Conservation (phyloP, 2,329 filamentous ascomycete species). For the Fusarium clavum region DNA sequence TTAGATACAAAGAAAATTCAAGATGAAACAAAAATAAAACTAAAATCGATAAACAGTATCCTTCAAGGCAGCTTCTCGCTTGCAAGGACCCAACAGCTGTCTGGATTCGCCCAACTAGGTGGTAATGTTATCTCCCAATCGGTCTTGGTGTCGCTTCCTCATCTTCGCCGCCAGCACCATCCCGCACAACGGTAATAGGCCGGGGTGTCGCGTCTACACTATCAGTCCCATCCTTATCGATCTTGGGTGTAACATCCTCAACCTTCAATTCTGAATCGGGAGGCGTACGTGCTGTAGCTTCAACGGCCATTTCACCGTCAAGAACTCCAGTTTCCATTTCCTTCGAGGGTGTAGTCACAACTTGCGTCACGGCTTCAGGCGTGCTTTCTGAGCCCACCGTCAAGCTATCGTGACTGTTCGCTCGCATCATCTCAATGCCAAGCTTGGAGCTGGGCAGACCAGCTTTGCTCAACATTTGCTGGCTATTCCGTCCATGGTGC, state of each 20-base stretch:
- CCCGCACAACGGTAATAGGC: constrained; percentile 44
- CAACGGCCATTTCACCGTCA: constrained; percentile 23
- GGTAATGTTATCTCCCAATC: constrained; percentile 40
- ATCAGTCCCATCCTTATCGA: constrained; percentile 26
- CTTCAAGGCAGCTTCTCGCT: not conserved
- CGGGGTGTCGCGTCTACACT: constrained; percentile 60
- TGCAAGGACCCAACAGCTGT: not conserved
- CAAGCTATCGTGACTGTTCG: constrained; percentile 91
- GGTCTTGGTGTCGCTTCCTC: constrained; percentile 56
- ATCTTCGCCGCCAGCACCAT: constrained; percentile 19
- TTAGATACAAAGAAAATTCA: constrained; percentile 44
- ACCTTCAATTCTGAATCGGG: constrained; percentile 37
- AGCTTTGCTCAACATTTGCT: constrained; percentile 58
- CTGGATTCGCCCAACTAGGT: not conserved
- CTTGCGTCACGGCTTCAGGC: constrained; percentile 64
- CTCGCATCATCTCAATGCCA: constrained; percentile 97
- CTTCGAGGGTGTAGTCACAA: constrained; percentile 61
- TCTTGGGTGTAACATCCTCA: constrained; percentile 13
- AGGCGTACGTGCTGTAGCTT: constrained; percentile 40
- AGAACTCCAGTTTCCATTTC: constrained; percentile 53
- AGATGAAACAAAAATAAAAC: constrained; percentile 16
- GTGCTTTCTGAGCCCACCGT: constrained; percentile 63
- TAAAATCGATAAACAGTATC: constrained; percentile 2
- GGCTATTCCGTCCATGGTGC: constrained; percentile 61
- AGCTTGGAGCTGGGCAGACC: constrained; percentile 85